These are phyloP conservation scores for Medicago truncatula DNA, from an alignment of 306 rosid species.

Conservation along the genomic window DNA sequence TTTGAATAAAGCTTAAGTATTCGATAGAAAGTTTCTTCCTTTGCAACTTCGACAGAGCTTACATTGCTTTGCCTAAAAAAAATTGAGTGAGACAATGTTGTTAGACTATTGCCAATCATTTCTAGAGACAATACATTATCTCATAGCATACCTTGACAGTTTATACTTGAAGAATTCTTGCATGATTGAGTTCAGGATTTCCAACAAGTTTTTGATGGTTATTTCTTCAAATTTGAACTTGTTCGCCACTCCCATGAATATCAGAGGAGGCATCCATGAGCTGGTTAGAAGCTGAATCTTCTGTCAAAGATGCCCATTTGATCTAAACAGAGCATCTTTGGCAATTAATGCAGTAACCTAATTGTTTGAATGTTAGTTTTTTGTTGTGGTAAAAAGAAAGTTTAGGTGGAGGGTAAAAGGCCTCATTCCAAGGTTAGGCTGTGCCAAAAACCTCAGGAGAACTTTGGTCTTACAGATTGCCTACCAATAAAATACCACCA, in stretches of 20 bases:
- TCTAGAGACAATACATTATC: conserved; percentile 5
- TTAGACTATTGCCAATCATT: conserved; percentile 18
- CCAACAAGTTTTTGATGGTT: conserved; percentile 17
- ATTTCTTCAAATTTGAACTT: conserved; percentile 25
- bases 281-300: conserved; percentile 35
- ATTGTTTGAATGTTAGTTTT: not conserved
- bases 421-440: conserved; percentile 25
- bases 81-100: not conserved
- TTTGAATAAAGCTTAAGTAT: conserved; percentile 17
- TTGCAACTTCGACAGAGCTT: conserved; percentile 16
- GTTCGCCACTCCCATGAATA: conserved; percentile 7
- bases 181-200: conserved; percentile 22
- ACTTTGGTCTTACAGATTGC: not conserved
- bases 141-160: conserved; percentile 17
- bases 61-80: not conserved
- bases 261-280: conserved; percentile 20
- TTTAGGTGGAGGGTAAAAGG: conserved; percentile 10
- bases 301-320: conserved; percentile 29
- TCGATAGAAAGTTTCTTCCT: conserved; percentile 9
- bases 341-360: conserved; percentile 19
- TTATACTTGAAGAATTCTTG: not conserved
- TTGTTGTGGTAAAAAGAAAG: conserved; percentile 7
- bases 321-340: conserved; percentile 16
- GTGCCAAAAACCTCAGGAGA: not conserved
- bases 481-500: conserved; percentile 15